These are phyloP conservation scores for Melaleuca quinquenervia DNA, from an alignment of 345 rosid genomes.

Conservation along the genomic window DNA sequence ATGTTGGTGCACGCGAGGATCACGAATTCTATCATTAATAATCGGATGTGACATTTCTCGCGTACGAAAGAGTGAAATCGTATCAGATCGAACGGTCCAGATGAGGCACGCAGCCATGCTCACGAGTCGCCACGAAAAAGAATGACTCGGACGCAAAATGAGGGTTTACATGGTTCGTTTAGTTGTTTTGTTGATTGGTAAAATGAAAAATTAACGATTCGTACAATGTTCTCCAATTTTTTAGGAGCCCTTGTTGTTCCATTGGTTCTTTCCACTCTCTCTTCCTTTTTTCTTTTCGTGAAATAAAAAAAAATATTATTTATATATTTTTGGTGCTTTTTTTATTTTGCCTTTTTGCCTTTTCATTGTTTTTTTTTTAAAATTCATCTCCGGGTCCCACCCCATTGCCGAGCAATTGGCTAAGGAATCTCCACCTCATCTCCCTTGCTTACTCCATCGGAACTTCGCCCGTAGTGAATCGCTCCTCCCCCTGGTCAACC, in stretches of 20 bases:
- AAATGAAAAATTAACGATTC: neutral
- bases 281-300: neutral
- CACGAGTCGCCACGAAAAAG: no score
- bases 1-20: no score
- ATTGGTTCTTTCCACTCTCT: neutral
- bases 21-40: no score
- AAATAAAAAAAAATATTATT: neutral
- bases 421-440: neutral
- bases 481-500: neutral
- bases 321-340: neutral
- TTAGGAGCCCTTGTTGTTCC: neutral
- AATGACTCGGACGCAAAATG: no score
- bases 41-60: no score
- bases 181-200: neutral
- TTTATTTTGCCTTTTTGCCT: neutral
- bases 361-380: neutral
- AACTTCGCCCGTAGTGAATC: neutral
- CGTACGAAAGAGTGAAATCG: neutral
- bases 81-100: neutral
- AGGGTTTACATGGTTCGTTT: no score
- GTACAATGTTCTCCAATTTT: neutral
- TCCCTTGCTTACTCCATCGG: neutral
- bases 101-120: no score
- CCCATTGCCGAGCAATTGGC: neutral
- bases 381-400: neutral